Evolutionary conservation across 2,329 filamentous ascomycete genomes (phyloP).

Genomic region (Hortaea werneckii): DNA sequence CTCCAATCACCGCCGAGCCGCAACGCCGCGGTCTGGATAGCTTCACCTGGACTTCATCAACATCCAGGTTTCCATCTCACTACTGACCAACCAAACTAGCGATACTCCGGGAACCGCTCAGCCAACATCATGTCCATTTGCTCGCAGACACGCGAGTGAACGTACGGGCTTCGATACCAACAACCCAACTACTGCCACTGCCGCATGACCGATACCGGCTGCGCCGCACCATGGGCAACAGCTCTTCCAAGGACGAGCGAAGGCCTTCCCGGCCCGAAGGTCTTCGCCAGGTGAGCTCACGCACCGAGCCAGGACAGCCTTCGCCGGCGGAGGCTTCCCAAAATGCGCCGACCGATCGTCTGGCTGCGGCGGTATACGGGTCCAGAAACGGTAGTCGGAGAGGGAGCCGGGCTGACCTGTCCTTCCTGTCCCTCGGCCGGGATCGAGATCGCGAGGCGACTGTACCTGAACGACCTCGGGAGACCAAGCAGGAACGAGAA

Average conservation of each 20-base stretch:
- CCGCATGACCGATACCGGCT: too few species aligned
- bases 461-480: constrained; percentile 52
- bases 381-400: constrained; percentile 31
- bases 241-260: constrained; percentile 37
- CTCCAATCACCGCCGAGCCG: too few species aligned
- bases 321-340: constrained; percentile 2
- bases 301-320: constrained; percentile 15
- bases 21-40: too few species aligned
- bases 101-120: too few species aligned
- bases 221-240: constrained; percentile 34
- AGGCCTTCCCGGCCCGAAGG: constrained; percentile 26
- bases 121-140: too few species aligned
- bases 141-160: too few species aligned
- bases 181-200: too few species aligned
- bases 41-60: too few species aligned
- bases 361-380: constrained; percentile 31
- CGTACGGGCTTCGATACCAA: too few species aligned
- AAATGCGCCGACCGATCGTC: constrained; percentile 14
- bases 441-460: constrained; percentile 36
- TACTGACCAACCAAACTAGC: too few species aligned
- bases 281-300: constrained; percentile 24
- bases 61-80: too few species aligned
- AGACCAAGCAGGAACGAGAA: constrained; percentile 87
- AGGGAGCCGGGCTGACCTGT: constrained; percentile 47
- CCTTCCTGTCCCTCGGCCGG: constrained; percentile 47